Evolutionary conservation across 2,329 filamentous ascomycete genomes (phyloP), one percentile per base, ranked within the genome.

Genomic region (Scedosporium apiospermum): DNA sequence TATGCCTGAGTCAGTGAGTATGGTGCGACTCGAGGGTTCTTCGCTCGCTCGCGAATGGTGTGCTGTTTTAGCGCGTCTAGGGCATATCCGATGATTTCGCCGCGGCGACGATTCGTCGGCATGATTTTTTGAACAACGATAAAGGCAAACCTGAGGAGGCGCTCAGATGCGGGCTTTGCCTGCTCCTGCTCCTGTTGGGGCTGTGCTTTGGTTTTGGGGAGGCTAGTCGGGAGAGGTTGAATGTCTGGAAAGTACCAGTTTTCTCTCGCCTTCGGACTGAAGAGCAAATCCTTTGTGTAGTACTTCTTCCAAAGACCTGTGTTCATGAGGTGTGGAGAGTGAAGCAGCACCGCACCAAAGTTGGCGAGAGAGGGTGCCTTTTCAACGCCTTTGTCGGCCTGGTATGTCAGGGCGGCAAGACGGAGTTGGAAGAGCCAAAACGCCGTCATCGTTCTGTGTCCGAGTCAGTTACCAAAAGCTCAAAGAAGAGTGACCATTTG

Each of bases 401-500:
- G 67, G 58, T 69, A 70, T 10, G 66, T 65, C 1, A 71, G 63
- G 6, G 72, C 66, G 1, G 73, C 70, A 2, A 70, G 60, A 16
- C 72, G 70, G 0, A 75, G 69, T n/a, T 72, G 71, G 21, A 72
- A 65, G 2, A 75, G 66, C 70, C 73, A 75, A 57, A 75, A 75
- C 3, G 70, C 64, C 0, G 73, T 74, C 69, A 75, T 71, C 1
- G 70, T 72, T 3, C 70, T 72, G 1, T 6, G 3, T 10, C 6
- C 46, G n/a, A 23, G 21, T 51, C 18, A 18, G 46, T 16, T 9
- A 51, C n/a, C 46, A 51, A 21, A 34, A 34, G 6, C 6, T 34
- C 30, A 34, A 34, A 34, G 6, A 34, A 6, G 30, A 7, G 7
- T 38, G 34, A 12, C 34, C 10, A 12, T 38, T 3, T 12, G 2